phyloP scores from a whole-genome alignment of 164 flowering plant genomes.

The Echeveria elegans region DNA sequence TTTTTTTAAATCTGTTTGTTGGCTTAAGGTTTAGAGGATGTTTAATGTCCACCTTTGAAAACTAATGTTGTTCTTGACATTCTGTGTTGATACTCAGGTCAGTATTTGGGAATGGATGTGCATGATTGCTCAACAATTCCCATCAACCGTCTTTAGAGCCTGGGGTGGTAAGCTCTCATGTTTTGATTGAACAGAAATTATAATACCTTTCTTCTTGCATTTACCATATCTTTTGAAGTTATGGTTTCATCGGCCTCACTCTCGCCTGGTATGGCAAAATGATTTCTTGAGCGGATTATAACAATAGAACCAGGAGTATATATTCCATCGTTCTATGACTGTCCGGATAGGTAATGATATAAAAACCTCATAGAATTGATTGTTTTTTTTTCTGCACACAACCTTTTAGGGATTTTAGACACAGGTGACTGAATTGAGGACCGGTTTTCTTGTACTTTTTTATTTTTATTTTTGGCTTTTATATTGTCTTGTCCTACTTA shows the following conservation, averaged over 20 bases:
- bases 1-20: background rate
- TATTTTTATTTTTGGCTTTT: no score
- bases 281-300: conserved; percentile 45
- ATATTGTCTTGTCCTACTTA: no score
- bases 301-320: conserved; percentile 97
- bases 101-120: conserved; percentile 97
- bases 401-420: background rate
- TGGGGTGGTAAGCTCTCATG: conserved; percentile 70
- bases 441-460: no score
- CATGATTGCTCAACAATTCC: conserved; percentile 67
- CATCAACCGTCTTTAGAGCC: conserved; percentile 67
- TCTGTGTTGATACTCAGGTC: conserved; percentile 41
- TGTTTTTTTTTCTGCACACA: no score
- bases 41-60: background rate
- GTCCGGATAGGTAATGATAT: conserved; percentile 46
- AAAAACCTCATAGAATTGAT: background rate
- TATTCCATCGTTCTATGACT: conserved; percentile 49
- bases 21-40: background rate
- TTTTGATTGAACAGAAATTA: background rate
- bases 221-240: background rate
- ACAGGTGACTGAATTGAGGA: no score
- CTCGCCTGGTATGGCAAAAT: background rate
- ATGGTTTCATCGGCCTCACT: background rate
- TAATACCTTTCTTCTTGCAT: background rate
- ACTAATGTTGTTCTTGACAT: background rate